Conservation (phyloP, 768 basidiomycete species). For the Coprinopsis cinerea region DNA sequence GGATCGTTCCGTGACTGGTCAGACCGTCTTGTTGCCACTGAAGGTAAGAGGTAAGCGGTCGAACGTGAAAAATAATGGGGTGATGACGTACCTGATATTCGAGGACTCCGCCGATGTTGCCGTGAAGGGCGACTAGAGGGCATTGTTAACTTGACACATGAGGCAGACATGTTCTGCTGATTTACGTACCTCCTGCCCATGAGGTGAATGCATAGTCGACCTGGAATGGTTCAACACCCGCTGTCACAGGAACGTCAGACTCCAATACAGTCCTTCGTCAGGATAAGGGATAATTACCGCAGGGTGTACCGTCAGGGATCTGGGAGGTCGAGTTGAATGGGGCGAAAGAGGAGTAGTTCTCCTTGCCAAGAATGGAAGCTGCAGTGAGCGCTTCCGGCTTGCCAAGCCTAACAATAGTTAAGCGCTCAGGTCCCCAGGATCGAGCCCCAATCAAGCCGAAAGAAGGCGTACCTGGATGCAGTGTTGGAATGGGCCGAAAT, state of each 20-base stretch:
- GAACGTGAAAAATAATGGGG: background rate
- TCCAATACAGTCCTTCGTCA: background rate
- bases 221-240: conserved; percentile 17
- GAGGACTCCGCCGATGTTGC: conserved; percentile 19
- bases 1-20: conserved; percentile 15
- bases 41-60: background rate
- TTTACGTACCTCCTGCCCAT: conserved; percentile 18
- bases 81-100: conserved; percentile 18
- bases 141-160: background rate
- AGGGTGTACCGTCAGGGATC: conserved; percentile 16
- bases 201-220: conserved; percentile 20
- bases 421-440: background rate
- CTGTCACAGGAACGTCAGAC: conserved; percentile 3
- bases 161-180: background rate
- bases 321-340: conserved; percentile 24
- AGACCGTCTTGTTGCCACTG: conserved; percentile 17
- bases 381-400: conserved; percentile 27
- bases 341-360: conserved; percentile 19
- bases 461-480: conserved; percentile 9
- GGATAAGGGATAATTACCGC: conserved; percentile 13
- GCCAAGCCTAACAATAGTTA: conserved; percentile 16
- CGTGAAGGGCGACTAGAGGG: conserved; percentile 14
- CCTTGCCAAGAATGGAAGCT: conserved; percentile 25
- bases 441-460: background rate
- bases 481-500: conserved; percentile 22